Conservation (phyloP, 2,329 filamentous ascomycete species). For the Colletotrichum sp. region DNA sequence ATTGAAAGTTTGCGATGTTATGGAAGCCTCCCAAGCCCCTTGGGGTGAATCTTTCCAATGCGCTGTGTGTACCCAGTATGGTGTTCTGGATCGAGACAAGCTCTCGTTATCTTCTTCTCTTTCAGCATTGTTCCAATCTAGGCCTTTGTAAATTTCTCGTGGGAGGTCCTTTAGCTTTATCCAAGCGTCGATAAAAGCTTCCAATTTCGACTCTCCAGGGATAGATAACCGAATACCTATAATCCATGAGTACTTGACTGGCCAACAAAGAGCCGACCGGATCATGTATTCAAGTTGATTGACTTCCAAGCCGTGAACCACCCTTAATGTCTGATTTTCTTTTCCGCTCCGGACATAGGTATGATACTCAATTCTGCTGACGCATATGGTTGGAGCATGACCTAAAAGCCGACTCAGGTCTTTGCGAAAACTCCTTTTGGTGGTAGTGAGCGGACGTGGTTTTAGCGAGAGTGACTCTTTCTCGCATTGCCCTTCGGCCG, state of each 20-base stretch:
- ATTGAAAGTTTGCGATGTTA: background rate
- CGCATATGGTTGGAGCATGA: background rate
- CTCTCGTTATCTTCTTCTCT: background rate
- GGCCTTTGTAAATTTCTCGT: background rate
- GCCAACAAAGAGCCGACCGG: background rate
- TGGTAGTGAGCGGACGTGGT: background rate
- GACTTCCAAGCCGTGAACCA: background rate
- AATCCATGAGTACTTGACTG: background rate
- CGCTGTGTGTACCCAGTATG: background rate
- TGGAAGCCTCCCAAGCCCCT: background rate
- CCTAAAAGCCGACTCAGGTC: background rate
- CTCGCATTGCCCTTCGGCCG: background rate
- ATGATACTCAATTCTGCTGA: background rate
- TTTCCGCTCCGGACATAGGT: background rate
- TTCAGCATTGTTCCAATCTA: background rate
- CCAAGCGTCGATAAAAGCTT: background rate
- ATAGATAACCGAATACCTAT: background rate
- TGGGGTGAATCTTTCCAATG: background rate
- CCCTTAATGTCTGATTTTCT: background rate
- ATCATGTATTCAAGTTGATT: background rate
- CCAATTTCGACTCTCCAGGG: background rate
- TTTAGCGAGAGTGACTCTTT: background rate
- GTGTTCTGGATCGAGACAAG: background rate
- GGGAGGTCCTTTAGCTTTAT: background rate
- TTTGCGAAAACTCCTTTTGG: background rate